Base-by-base conservation (phyloP, 2,329 filamentous ascomycete genomes). In the Penicillium janthinellum region DNA sequence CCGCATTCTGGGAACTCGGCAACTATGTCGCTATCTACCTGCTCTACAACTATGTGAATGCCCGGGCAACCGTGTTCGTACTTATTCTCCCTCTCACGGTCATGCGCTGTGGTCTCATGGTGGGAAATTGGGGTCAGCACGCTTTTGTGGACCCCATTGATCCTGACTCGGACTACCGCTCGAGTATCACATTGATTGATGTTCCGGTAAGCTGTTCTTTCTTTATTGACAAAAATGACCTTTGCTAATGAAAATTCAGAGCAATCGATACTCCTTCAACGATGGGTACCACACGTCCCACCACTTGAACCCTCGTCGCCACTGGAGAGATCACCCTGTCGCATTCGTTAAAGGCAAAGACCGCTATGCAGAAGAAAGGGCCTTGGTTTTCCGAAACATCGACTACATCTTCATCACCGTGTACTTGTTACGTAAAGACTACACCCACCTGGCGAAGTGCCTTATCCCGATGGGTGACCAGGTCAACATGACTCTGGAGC, bases 91-190 rank as follows among this genome's bases (percentile, higher is more conserved):
- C 90, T 0, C 80, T 93, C 20, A 65, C 84, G 2, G 73, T 89
- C 34, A 82, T 93, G 75, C 83, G 90, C 0, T 67, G 91, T 17
- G 90, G 87, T 0, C 74, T 94, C 63, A 94, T 93, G 90, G 82
- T 90, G 7, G 90, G 90, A 1, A 94, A 94, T 71, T 94, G 90
- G 89, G 90, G 89, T 3, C 90, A 94, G 72, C 90, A 94, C 72
- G 90, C 90, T 1, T 88, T 94, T 64, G 90, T 94, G 6, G 90
- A 94, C 67, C 84, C 88, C 20, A 79, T 86, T 12, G 87, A 91
- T 65, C 90, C 90, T 0, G 85, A 90, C 68, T 92, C 89, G 0
- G 90, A 94, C 70, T 93, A 88, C 68, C 82, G 90, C 38, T 91
- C 88, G 0, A 92, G 90, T 73, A 90, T 93, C 64, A 93, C 90